Conservation (phyloP, 192 early-diverging fungal species). For the Coemansia sp. region DNA sequence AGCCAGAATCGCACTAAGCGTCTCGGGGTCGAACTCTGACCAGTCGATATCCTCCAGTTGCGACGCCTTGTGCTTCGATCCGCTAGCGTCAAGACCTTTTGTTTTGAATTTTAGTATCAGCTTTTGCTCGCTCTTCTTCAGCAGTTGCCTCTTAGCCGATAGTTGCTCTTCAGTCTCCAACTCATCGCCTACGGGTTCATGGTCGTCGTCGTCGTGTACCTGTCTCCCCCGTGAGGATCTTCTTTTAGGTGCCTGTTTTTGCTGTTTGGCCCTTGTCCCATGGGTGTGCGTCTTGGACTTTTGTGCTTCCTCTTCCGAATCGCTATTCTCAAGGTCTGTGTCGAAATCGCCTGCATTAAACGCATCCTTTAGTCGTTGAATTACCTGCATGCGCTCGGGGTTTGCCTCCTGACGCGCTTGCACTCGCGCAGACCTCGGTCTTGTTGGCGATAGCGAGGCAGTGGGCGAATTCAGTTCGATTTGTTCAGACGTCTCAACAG, state of each 20-base stretch:
- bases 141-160: not conserved
- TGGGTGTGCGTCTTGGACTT: not conserved
- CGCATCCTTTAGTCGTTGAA: constrained; percentile 43
- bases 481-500: not conserved
- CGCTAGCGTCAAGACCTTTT: not conserved
- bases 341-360: constrained; percentile 41
- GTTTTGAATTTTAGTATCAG: constrained; percentile 46
- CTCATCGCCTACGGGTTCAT: constrained; percentile 18
- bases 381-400: constrained; percentile 26
- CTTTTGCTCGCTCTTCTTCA: constrained; percentile 1
- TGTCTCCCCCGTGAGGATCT: not conserved
- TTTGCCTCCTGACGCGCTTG: constrained; percentile 42
- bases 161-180: not conserved
- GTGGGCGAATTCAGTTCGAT: not conserved
- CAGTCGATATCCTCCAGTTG: constrained; percentile 51
- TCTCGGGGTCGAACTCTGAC: constrained; percentile 54
- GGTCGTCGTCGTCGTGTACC: constrained; percentile 16
- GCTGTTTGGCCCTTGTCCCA: not conserved
- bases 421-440: constrained; percentile 24
- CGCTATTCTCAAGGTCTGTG: constrained; percentile 23
- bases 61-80: constrained; percentile 2
- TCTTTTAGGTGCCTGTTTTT: constrained; percentile 3
- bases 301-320: constrained; percentile 1
- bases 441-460: not conserved
- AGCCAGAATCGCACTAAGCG: constrained; percentile 44